phyloP scores from a whole-genome alignment of 164 flowering plant genomes.

The Chimonanthus salicifolius region DNA sequence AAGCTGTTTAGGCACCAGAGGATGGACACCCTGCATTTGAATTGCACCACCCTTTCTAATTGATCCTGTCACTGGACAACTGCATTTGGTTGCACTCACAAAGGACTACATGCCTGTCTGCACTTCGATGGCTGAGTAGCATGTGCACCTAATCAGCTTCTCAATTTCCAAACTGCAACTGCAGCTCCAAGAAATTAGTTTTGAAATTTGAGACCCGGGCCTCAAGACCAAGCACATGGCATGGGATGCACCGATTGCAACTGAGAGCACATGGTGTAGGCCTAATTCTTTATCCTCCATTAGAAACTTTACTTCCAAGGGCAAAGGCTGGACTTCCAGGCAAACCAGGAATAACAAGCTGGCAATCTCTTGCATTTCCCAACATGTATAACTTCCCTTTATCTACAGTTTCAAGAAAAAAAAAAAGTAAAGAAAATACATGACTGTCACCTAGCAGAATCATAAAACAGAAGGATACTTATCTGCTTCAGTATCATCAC shows the following conservation, averaged over 20 bases:
- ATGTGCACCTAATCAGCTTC: not conserved
- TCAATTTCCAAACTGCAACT: not conserved
- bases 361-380: conserved; percentile 83
- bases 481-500: not conserved
- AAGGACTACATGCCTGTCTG: not conserved
- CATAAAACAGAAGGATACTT: not conserved
- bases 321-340: conserved; percentile 59
- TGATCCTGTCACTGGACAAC: no score
- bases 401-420: conserved; percentile 35
- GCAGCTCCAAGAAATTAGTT: not conserved
- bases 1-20: no score
- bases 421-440: not conserved
- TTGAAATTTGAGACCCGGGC: not conserved
- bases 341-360: conserved; percentile 83
- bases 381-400: conserved; percentile 81
- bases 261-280: conserved; percentile 54
- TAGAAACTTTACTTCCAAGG: conserved; percentile 72
- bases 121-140: not conserved
- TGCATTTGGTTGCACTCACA: not conserved
- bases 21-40: no score
- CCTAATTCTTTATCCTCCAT: conserved; percentile 62
- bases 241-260: conserved; percentile 85
- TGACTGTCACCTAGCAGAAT: not conserved
- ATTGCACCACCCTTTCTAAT: no score
- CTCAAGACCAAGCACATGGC: conserved; percentile 63